phyloP scores from a whole-genome alignment of 768 basidiomycete genomes.

The Mycena haematopus region DNA sequence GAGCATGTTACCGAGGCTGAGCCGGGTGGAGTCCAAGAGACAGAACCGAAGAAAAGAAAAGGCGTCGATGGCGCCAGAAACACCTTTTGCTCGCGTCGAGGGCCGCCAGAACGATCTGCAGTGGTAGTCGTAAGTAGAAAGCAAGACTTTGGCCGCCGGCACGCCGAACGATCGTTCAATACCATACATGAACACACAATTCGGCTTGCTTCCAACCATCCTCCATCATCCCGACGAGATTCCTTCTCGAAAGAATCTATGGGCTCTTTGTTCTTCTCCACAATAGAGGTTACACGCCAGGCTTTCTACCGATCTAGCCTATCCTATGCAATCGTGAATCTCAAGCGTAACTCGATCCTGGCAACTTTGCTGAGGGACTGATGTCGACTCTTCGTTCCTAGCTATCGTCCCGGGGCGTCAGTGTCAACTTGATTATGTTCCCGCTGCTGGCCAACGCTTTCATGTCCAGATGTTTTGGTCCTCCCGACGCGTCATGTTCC shows the following conservation, averaged over 20 bases:
- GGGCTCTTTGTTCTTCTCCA: slow-evolving; percentile 67
- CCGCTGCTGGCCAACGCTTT: not conserved
- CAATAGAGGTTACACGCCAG: slow-evolving; percentile 80
- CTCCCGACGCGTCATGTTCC: slow-evolving; percentile 61
- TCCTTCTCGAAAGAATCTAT: no score
- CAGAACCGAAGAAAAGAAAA: no score
- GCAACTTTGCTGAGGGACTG: not conserved
- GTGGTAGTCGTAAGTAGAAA: no score
- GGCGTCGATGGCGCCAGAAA: no score
- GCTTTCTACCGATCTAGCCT: slow-evolving; percentile 73
- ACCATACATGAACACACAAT: not conserved
- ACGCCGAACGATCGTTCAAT: not conserved
- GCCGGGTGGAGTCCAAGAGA: no score
- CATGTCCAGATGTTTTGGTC: slow-evolving; percentile 63
- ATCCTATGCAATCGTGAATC: slow-evolving; percentile 89
- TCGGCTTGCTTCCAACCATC: not conserved
- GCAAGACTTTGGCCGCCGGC: not conserved
- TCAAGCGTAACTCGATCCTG: slow-evolving; percentile 77
- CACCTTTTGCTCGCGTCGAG: no score
- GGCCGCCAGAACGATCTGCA: no score
- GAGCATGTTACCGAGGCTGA: no score
- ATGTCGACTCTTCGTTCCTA: slow-evolving; percentile 6
- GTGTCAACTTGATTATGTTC: slow-evolving; percentile 4
- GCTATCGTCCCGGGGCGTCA: slow-evolving; percentile 28
- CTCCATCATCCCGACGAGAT: slow-evolving; percentile 2